Percentiles rank a stretch among this genome's conserved stretches.
Conservation (phyloP, 371 early-diverging fungal genomes). For the Synchytrium microbalum region DNA sequence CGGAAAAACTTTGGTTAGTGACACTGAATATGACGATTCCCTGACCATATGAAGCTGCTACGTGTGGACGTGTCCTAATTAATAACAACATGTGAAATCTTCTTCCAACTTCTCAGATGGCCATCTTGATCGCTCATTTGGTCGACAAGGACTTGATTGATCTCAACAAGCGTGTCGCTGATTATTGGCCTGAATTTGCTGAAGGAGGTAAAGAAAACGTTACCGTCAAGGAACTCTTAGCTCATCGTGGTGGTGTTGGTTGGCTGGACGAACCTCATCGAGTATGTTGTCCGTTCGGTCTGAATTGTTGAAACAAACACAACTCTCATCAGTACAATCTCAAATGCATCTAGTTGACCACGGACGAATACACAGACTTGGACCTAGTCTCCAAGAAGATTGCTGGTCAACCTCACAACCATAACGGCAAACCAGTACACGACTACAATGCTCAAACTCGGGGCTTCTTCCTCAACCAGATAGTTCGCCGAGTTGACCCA, state of each 20-base stretch:
- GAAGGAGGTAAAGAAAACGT: constrained; percentile 65
- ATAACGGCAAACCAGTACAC: constrained; percentile 40
- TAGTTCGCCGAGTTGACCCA: constrained; percentile 53
- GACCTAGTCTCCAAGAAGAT: constrained; percentile 33
- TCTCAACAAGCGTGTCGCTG: constrained; percentile 45
- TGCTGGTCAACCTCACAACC: constrained; percentile 56
- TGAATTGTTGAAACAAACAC: too few relatives aligned
- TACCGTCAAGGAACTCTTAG: constrained; percentile 50
- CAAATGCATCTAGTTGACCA: too few relatives aligned
- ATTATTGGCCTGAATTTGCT: constrained; percentile 74
- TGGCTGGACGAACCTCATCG: constrained; percentile 36
- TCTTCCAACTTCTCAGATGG: too few relatives aligned
- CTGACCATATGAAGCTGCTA: too few relatives aligned
- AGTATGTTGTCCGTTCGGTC: too few relatives aligned
- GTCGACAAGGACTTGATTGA: constrained; percentile 50
- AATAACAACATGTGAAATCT: too few relatives aligned
- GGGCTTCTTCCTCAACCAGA: constrained; percentile 68
- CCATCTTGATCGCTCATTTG: constrained; percentile 51
- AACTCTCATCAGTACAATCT: too few relatives aligned
- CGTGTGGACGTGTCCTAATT: too few relatives aligned
- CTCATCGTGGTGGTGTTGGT: constrained; percentile 56
- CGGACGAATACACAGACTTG: constrained; percentile 23
- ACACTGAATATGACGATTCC: too few relatives aligned
- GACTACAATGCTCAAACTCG: constrained; percentile 59
- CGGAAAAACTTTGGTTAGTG: constrained; percentile 51